phyloP scores from a whole-genome alignment of 768 basidiomycete genomes.

The Mrakia blollopis region DNA sequence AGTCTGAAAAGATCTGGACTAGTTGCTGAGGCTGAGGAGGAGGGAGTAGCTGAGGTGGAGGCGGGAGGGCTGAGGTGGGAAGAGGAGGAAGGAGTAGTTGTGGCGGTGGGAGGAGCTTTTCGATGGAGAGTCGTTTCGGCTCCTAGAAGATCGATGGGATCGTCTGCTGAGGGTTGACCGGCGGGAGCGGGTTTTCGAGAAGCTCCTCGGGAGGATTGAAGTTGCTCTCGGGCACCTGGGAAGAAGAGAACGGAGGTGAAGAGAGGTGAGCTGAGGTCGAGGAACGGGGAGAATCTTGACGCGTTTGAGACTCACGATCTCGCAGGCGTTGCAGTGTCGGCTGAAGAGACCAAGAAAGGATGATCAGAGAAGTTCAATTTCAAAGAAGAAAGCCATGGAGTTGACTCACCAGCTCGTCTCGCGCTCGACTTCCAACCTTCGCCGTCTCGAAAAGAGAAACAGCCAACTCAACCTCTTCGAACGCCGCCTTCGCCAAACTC shows the following conservation, averaged over 20 bases:
- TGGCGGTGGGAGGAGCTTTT: background rate
- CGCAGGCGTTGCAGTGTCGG: constrained; percentile 15
- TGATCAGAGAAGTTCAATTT: background rate
- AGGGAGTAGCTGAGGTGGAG: no score
- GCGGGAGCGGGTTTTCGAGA: background rate
- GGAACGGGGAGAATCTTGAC: background rate
- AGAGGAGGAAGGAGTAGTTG: background rate
- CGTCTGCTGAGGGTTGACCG: constrained; percentile 11
- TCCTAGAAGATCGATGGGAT: constrained; percentile 27
- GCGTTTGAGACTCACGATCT: background rate
- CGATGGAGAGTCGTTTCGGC: constrained; percentile 17
- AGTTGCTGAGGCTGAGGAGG: background rate
- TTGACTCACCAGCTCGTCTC: constrained; percentile 22
- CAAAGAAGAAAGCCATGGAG: no score
- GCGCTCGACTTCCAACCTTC: constrained; percentile 7
- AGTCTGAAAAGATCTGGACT: background rate
- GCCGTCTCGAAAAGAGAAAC: constrained; percentile 25
- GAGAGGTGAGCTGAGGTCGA: background rate
- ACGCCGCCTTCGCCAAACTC: constrained; percentile 4
- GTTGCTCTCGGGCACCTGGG: constrained; percentile 14
- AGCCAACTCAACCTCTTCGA: constrained; percentile 23
- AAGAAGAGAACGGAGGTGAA: background rate
- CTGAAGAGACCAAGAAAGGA: background rate
- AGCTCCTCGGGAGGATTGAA: background rate
- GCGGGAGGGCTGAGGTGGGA: background rate